phyloP scores from a whole-genome alignment of 73 alveolate species.

The Symbiodinium pilosum region DNA sequence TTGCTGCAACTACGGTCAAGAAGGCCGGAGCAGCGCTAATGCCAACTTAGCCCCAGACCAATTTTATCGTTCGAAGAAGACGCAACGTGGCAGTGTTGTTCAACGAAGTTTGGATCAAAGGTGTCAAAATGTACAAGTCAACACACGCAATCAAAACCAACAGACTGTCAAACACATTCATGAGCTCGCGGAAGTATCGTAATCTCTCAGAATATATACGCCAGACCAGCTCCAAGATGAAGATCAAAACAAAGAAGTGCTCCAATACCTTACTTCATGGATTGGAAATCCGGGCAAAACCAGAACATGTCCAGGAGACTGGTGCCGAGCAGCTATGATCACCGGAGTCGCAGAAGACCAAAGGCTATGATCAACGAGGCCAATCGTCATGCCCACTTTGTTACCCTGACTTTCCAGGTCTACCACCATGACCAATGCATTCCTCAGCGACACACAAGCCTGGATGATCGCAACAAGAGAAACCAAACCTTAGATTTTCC shows the following conservation, averaged over 20 bases:
- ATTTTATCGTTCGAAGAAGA: slow-evolving; percentile 64
- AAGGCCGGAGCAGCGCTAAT: not conserved
- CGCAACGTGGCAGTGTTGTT: slow-evolving; percentile 74
- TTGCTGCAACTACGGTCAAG: not conserved
- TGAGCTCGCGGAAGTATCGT: slow-evolving; percentile 68
- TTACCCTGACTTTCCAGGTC: slow-evolving; percentile 82
- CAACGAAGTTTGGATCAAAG: slow-evolving; percentile 13
- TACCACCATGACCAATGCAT: slow-evolving; percentile 70
- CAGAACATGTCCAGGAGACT: not conserved
- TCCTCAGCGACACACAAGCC: slow-evolving; percentile 30
- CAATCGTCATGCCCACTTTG: not conserved
- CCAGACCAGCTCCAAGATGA: slow-evolving; percentile 43
- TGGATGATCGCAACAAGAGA: no score
- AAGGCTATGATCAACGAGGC: slow-evolving; percentile 12
- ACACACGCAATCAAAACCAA: slow-evolving; percentile 41
- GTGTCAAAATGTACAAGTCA: slow-evolving; percentile 87
- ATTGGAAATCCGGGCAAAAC: not conserved
- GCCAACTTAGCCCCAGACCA: not conserved
- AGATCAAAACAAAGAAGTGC: slow-evolving; percentile 52
- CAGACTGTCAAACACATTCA: slow-evolving; percentile 59
- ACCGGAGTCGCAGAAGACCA: not conserved
- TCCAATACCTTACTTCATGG: slow-evolving; percentile 18
- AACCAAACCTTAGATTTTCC: no score
- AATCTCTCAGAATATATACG: slow-evolving; percentile 53
- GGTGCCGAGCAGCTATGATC: not conserved